Base-by-base conservation (phyloP, 495 filamentous ascomycete species). In the Pyrenopolyporus hunteri region DNA sequence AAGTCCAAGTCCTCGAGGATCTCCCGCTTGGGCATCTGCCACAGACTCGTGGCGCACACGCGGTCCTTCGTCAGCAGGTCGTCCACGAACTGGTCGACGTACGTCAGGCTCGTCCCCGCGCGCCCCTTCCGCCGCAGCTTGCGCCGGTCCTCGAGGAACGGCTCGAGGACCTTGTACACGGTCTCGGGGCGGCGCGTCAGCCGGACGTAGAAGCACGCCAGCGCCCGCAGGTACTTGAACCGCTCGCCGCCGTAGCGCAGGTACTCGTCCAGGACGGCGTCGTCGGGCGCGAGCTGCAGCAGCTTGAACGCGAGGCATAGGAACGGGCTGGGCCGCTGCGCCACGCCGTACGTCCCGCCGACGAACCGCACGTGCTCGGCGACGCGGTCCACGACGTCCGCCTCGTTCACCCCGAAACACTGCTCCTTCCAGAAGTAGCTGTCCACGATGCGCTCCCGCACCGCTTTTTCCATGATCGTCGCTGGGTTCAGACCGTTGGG, bases 341-440 rank as follows among this genome's bases (percentile, higher is more conserved):
- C 80, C 25, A 84, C 82, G 44, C 91, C 91, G 70, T 90, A 91
- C 8, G 90, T 92, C 66, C 94, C 94, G 52, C 92, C 95, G 48
- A 98, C 83, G 75, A 80, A 83, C 68, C 80, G 85, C 29, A 87
- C 89, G 59, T 96, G 79, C 57, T 92, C 89, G 29, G 89, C 87
- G 2, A 93, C 93, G 26, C 94, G 92, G 77, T 97, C 91, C 63
- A 95, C 89, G 1, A 81, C 47, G 88, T 97, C 63, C 80, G 80
- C 90, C 49, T 92, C 91, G 76, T 98, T 98, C 58, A 98, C 78
- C 17, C 89, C 94, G 78, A 97, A 98, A 71, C 93, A 95, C 73
- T 97, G 93, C 73, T 98, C 95, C 75, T 97, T 97, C 89, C 91
- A 98, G 79, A 97, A 98, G 77, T 95, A 94, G 61, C 85, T 89